Conservation (phyloP, 148 eudicot genomes). For the Camellia japonica region DNA sequence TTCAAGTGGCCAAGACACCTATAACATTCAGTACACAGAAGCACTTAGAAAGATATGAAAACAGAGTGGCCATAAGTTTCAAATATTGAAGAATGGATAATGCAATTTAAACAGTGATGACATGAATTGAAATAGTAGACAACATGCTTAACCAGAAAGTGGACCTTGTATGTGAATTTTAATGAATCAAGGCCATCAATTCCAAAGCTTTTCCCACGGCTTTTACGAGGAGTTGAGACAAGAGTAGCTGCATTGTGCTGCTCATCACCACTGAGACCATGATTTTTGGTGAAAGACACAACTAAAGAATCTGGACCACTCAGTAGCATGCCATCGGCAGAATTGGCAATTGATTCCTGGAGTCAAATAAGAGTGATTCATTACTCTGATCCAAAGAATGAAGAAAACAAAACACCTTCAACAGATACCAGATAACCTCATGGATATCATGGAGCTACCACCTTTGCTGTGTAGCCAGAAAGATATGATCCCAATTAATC, state of each 20-base stretch:
- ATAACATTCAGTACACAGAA: slow-evolving; percentile 12
- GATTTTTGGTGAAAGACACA: slow-evolving; percentile 60
- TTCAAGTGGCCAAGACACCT: slow-evolving; percentile 98
- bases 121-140: slow-evolving; percentile 7
- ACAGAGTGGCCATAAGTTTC: background rate
- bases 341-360: slow-evolving; percentile 89
- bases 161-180: slow-evolving; percentile 84
- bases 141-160: slow-evolving; percentile 15
- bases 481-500: background rate
- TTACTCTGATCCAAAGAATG: slow-evolving; percentile 13
- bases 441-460: background rate
- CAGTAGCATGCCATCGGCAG: slow-evolving; percentile 80
- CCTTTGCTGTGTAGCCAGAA: background rate
- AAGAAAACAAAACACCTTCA: background rate
- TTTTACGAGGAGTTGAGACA: slow-evolving; percentile 60
- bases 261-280: slow-evolving; percentile 45
- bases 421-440: background rate
- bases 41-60: background rate
- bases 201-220: slow-evolving; percentile 50
- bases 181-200: slow-evolving; percentile 85
- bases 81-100: background rate
- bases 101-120: background rate
- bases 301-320: slow-evolving; percentile 81
- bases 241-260: slow-evolving; percentile 31
- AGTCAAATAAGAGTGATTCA: slow-evolving; percentile 15